Evolutionary conservation across 345 rosid species (phyloP), one percentile per base, ranked within the genome.

Genomic region (Hibiscus syriacus): DNA sequence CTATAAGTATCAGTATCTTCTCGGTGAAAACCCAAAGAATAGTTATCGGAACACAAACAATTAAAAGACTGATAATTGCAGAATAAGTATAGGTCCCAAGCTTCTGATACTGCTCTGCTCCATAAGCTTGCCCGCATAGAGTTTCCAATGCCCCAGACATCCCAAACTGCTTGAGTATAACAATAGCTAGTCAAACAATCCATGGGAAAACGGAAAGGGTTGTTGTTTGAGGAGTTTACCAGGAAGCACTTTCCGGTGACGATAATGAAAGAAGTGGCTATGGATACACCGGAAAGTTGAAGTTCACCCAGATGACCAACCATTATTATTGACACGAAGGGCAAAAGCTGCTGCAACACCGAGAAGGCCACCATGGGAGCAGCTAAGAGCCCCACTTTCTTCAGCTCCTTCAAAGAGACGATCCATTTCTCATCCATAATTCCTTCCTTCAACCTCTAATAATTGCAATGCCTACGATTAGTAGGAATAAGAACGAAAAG

Each of bases 291-390:
- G 46, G 73, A 69, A 7, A 69, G 73, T 17, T 76, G 64, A 29
- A 76, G 68, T 12, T 76, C 71, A 25, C 59, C 73, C 4, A 76
- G 64, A 46, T 64, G 80, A 12, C 80, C 80, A 10, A 52, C 76
- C 76, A 76, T 72, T 54, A 68, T 38, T n/a, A 68, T 11, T 13
- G 70, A 38, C 43, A 72, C 70, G 64, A 72, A 41, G 34, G 64
- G 73, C 57, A 68, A 56, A 14, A 76, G 70, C 12, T 68, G 70
- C 43, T 49, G 73, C 64, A 68, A 8, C 57, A 68, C 70, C 26
- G 63, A 49, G 32, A 72, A 73, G 0, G 52, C 73, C 4, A 76
- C 76, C 73, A 76, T 46, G 19, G 76, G 73, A 3, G 70, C 70
- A 16, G 68, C 76, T 56, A 72, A 49, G 22, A 0, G 16, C 39